Base-by-base conservation (phyloP, 2,329 filamentous ascomycete genomes). In the Colletotrichum tabaci region DNA sequence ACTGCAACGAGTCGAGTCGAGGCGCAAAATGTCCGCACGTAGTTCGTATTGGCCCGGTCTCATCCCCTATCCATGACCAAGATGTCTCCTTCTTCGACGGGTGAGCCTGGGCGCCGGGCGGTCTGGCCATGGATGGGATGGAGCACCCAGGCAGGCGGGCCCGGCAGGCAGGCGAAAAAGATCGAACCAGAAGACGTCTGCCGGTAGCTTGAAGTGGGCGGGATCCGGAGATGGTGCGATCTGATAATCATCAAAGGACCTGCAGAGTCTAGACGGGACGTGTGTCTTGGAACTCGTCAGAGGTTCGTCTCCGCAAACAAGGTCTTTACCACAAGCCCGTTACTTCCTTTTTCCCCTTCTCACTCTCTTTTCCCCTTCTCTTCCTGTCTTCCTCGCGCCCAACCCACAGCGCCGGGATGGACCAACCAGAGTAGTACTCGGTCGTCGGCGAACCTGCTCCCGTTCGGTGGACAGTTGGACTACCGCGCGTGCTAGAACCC, bases 371-470 rank as follows among this genome's bases (percentile, higher is more conserved):
- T 8, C 21, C 21, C 42, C 35, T 16, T 60, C 26, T 30, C 15
- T 4, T 18, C n/a, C 3, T 49, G 16, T 4, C 15, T 13, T 13
- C 35, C 44, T 35, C 16, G 30, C 16, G 16, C 21, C 35, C 23
- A 26, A 30, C 40, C 26, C 38, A 42, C 18, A n/a, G 38, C 18
- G 16, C 57, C 68, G 58, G 64, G 57, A 63, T 57, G 42, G 58
- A 26, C 68, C 68, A 62, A 26, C 68, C 68, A 62, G 64, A 52
- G 68, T 67, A 44, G 64, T 67, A 63, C 63, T 71, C 68, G 68
- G 68, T 58, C 68, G 52, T 63, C 68, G 64, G 64, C 68, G 57
- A 52, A 40, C 38, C 35, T 67, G 64, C 57, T 62, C 52, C 63
- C 56, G 63, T 70, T 35, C 46, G 57, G 47, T 35, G 44, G 44